Evolutionary conservation across 305 asterid genomes (phyloP).

Genomic region (Rubia peregrina): DNA sequence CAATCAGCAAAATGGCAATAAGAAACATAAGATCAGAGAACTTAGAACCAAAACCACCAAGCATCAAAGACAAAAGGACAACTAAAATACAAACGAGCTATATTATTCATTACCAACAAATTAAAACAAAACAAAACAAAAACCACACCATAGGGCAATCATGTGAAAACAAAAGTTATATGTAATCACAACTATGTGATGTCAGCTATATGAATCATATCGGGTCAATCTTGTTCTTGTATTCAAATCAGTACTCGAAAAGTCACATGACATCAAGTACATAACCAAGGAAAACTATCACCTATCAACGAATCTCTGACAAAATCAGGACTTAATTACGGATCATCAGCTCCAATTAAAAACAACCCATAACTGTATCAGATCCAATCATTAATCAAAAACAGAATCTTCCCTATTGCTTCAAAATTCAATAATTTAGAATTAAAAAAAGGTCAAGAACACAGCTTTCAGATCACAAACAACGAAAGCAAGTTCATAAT

Average conservation of each 20-base stretch:
- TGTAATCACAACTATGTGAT: neutral
- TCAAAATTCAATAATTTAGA: neutral
- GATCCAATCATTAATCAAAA: conserved; percentile 7
- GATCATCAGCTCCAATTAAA: neutral
- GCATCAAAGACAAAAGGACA: neutral
- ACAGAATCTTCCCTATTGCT: neutral
- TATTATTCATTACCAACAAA: neutral
- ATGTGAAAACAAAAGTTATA: neutral
- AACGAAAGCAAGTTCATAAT: neutral
- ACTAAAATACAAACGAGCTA: neutral
- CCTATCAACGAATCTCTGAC: neutral
- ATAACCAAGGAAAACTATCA: neutral
- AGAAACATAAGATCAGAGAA: neutral
- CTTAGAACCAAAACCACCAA: neutral
- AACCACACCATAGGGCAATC: neutral
- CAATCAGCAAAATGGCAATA: conserved; percentile 10
- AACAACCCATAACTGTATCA: neutral
- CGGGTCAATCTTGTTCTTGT: too few species aligned
- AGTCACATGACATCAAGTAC: neutral
- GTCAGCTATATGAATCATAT: neutral
- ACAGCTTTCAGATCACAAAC: neutral
- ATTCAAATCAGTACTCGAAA: neutral
- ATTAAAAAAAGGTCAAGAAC: neutral
- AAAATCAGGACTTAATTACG: neutral
- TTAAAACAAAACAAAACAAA: neutral